These are phyloP conservation scores for Hibiscus mutabilis DNA, from an alignment of 345 rosid genomes.

Conservation along the genomic window DNA sequence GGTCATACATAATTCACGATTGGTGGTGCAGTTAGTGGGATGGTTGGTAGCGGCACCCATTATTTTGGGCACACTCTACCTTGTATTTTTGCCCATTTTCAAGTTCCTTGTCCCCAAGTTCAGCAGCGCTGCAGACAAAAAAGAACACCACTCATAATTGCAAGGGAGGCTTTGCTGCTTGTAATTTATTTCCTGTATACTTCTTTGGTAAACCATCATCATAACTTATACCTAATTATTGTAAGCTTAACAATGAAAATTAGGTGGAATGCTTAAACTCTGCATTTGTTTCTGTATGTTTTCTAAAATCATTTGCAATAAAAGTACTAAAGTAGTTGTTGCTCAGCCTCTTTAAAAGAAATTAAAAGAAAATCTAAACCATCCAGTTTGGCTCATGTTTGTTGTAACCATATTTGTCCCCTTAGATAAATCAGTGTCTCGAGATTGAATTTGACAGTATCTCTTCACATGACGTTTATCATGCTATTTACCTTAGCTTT, in stretches of 20 bases:
- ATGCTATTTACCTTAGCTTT: no score
- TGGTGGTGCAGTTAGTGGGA: constrained; percentile 55
- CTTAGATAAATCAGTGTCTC: no score
- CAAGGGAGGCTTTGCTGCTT: constrained; percentile 18
- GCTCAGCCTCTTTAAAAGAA: no score
- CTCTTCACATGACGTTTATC: no score
- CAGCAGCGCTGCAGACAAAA: constrained; percentile 32
- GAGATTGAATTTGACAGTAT: no score
- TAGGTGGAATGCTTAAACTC: neutral
- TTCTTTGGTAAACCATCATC: neutral
- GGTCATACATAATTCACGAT: neutral
- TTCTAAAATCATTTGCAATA: neutral
- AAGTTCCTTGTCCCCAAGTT: constrained; percentile 53
- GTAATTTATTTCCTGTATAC: neutral
- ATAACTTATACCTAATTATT: neutral
- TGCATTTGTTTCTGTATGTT: neutral
- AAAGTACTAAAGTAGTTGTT: neutral
- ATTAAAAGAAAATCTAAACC: no score
- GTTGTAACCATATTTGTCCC: neutral
- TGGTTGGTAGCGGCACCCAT: constrained; percentile 64
- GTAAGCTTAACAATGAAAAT: neutral
- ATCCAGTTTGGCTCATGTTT: no score
- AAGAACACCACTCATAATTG: constrained; percentile 19
- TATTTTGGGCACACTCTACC: constrained; percentile 35
- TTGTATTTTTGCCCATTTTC: constrained; percentile 47